These are phyloP conservation scores for Lupinus albus DNA, from an alignment of 306 rosid species.

Conservation along the genomic window DNA sequence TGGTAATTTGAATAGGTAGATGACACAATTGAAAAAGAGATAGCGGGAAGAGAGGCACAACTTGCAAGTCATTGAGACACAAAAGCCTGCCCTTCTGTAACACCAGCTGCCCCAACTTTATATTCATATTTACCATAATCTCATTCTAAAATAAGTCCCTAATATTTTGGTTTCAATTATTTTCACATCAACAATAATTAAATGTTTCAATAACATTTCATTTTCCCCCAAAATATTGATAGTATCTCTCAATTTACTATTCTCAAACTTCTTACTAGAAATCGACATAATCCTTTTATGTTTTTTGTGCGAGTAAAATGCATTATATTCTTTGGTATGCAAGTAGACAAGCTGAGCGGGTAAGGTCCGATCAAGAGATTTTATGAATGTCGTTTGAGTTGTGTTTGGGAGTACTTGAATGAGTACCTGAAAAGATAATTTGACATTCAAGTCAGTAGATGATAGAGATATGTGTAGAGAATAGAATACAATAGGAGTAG, in stretches of 20 bases:
- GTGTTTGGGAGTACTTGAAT: no score
- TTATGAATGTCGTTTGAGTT: no score
- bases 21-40: slow-evolving; percentile 50
- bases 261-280: slow-evolving; percentile 8
- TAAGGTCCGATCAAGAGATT: no score
- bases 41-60: slow-evolving; percentile 56
- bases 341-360: no score
- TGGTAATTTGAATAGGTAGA: slow-evolving; percentile 37
- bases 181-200: neutral
- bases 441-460: no score
- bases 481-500: no score
- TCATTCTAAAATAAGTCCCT: neutral
- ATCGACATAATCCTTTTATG: neutral
- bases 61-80: slow-evolving; percentile 56
- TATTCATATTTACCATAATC: slow-evolving; percentile 36
- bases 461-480: no score
- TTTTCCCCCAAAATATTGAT: neutral
- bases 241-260: neutral
- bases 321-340: no score
- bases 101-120: slow-evolving; percentile 62
- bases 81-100: slow-evolving; percentile 78
- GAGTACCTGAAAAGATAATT: no score
- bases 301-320: neutral
- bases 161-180: neutral
- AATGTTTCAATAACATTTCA: neutral